phyloP scores from a whole-genome alignment of 1,284 basidiomycete species.

The Hymenochaete sp. region DNA sequence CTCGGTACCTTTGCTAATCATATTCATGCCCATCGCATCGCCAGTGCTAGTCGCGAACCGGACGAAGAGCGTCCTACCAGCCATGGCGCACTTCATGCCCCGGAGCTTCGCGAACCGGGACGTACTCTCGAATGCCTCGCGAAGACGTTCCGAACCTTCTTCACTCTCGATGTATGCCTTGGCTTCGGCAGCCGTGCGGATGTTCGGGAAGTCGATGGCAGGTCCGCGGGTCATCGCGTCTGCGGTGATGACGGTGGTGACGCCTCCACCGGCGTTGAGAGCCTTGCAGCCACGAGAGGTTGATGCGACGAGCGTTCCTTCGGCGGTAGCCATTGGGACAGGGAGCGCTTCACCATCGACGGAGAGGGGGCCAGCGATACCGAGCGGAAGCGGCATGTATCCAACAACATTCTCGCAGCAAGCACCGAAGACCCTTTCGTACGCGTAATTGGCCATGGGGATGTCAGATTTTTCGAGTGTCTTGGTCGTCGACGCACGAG shows the following conservation, averaged over 20 bases:
- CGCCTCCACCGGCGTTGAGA: conserved; percentile 91
- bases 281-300: conserved; percentile 98
- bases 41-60: conserved; percentile 94
- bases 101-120: conserved; percentile 83
- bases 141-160: conserved; percentile 72
- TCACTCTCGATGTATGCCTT: conserved; percentile 85
- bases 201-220: conserved; percentile 88
- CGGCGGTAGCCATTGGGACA: conserved; percentile 99
- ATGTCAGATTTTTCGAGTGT: conserved; percentile 81
- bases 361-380: conserved; percentile 92
- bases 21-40: conserved; percentile 99
- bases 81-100: conserved; percentile 77
- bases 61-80: conserved; percentile 90
- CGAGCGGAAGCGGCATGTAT: conserved; percentile 93
- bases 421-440: conserved; percentile 89
- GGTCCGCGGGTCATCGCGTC: conserved; percentile 99
- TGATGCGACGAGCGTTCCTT: conserved; percentile 96
- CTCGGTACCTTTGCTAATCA: conserved; percentile 96
- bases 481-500: conserved; percentile 79
- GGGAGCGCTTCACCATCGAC: conserved; percentile 83
- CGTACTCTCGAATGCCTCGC: conserved; percentile 89
- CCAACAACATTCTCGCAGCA: conserved; percentile 99
- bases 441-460: conserved; percentile 86
- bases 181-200: conserved; percentile 74
- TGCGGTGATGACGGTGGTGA: conserved; percentile 86